These are phyloP conservation scores for Tolypocladium amazonense DNA, from an alignment of 2,329 filamentous ascomycete species.

Conservation along the genomic window DNA sequence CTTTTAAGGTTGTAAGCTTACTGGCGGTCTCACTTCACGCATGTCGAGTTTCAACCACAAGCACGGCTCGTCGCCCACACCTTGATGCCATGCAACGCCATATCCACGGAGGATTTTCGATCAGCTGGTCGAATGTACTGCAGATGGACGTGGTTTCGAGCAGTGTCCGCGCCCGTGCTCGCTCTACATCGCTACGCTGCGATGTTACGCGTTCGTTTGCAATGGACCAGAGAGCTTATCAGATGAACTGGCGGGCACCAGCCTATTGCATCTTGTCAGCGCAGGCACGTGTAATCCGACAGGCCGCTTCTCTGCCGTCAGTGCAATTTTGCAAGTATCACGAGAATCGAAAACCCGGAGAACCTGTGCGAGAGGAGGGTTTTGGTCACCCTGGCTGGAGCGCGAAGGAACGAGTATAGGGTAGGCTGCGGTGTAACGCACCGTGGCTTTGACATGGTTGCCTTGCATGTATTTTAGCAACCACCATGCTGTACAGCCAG, in stretches of 20 bases:
- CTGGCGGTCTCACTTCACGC: background rate
- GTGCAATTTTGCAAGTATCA: background rate
- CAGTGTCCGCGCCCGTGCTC: background rate
- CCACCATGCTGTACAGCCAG: background rate
- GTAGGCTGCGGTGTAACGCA: background rate
- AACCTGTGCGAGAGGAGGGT: background rate
- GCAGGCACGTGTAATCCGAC: background rate
- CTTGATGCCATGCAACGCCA: background rate
- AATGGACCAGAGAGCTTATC: too few species aligned
- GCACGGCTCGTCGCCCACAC: background rate
- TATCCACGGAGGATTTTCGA: background rate
- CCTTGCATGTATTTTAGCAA: background rate
- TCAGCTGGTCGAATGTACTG: background rate
- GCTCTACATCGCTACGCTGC: background rate
- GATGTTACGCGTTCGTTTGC: too few species aligned
- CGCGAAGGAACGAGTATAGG: background rate
- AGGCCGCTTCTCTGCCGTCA: background rate
- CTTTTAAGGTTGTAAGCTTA: background rate
- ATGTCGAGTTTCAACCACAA: background rate
- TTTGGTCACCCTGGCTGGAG: background rate
- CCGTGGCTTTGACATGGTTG: too few species aligned
- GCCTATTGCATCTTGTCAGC: background rate
- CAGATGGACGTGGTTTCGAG: too few species aligned
- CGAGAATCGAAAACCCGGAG: background rate
- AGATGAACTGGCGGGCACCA: too few species aligned